A percentile compares a stretch with the other conserved stretches of the same genome.
Conservation (phyloP, 2,329 filamentous ascomycete genomes). For the Arthrinium puccinioides region DNA sequence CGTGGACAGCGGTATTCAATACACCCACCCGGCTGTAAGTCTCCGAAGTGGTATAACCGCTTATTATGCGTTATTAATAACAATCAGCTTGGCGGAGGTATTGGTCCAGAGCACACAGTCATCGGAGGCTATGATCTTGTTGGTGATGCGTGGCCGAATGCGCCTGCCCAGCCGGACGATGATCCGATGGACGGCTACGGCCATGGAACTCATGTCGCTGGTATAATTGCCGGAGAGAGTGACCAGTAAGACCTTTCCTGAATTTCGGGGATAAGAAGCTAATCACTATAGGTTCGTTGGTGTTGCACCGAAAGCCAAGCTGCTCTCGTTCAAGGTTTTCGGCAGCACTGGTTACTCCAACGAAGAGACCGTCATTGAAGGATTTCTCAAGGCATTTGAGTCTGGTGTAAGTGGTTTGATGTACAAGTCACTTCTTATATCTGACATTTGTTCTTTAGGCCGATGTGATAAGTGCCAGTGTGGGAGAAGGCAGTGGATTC, state of each 20-base stretch:
- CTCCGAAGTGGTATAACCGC: slow-evolving; percentile 4
- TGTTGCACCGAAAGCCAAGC: slow-evolving; percentile 15
- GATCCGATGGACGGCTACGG: slow-evolving; percentile 19
- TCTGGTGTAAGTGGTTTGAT: too few species aligned
- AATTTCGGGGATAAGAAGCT: not conserved
- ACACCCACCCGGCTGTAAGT: slow-evolving; percentile 16
- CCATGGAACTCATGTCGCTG: slow-evolving; percentile 23
- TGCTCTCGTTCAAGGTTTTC: slow-evolving; percentile 16
- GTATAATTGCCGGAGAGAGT: slow-evolving; percentile 21
- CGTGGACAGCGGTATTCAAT: slow-evolving; percentile 17
- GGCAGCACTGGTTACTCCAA: slow-evolving; percentile 11
- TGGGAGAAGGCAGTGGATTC: slow-evolving; percentile 14
- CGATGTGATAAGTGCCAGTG: slow-evolving; percentile 16
- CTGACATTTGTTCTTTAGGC: slow-evolving; percentile 5
- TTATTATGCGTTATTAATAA: not conserved
- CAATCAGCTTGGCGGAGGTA: slow-evolving; percentile 16
- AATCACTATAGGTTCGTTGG: slow-evolving; percentile 12
- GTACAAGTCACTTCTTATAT: slow-evolving; percentile 5
- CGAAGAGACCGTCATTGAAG: slow-evolving; percentile 15
- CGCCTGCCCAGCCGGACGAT: slow-evolving; percentile 7
- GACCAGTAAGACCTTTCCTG: slow-evolving; percentile 8
- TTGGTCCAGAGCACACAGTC: slow-evolving; percentile 13
- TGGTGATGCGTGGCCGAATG: slow-evolving; percentile 9
- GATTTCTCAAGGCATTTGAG: slow-evolving; percentile 14
- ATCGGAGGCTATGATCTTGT: slow-evolving; percentile 11